Evolutionary conservation across 306 rosid genomes (phyloP).

Genomic region (Ormosia semicastrata): DNA sequence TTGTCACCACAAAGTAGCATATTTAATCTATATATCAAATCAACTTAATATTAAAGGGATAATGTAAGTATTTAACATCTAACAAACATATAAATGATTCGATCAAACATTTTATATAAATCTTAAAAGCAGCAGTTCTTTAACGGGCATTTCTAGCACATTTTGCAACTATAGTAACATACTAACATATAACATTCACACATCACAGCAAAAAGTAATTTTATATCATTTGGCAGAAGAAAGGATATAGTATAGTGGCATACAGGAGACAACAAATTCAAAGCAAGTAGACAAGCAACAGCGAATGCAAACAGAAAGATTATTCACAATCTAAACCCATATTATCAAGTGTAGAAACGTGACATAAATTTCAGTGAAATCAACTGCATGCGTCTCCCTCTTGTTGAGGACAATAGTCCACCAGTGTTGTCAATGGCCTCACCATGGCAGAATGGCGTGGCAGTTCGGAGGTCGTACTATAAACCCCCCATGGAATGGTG

Average conservation of each 20-base stretch:
- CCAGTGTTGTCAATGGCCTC: neutral
- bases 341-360: neutral
- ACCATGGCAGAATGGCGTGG: neutral
- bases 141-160: neutral
- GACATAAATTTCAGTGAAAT: neutral
- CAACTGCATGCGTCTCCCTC: neutral
- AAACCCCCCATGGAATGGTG: neutral
- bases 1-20: constrained; percentile 21
- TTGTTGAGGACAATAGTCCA: neutral
- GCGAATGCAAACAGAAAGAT: neutral
- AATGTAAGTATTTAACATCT: neutral
- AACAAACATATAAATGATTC: neutral
- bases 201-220: neutral
- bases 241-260: neutral
- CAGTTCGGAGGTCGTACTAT: neutral
- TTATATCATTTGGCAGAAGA: neutral
- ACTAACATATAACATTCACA: neutral
- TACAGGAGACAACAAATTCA: neutral
- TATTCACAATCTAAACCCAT: neutral
- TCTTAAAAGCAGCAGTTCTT: neutral
- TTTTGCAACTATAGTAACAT: neutral
- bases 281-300: neutral
- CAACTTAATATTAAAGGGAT: neutral
- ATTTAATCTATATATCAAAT: neutral
- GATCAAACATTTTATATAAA: neutral